These are phyloP conservation scores for Vigna mungo DNA, from an alignment of 306 rosid species.

Conservation along the genomic window DNA sequence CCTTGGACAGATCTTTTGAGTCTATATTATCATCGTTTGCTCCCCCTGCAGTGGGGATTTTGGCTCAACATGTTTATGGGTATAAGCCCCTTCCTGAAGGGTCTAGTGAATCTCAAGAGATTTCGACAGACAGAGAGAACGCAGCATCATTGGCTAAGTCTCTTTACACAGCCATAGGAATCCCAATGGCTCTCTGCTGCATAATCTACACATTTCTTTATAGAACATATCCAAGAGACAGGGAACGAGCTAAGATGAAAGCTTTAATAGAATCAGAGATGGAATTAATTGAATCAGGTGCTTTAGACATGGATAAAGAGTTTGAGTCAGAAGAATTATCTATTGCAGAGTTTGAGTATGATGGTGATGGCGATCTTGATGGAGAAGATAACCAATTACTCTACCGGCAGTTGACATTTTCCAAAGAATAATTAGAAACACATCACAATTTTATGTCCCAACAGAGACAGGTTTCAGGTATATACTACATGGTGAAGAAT, in stretches of 20 bases:
- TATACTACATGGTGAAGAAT: neutral
- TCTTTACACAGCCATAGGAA: constrained; percentile 80
- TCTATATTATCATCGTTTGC: constrained; percentile 88
- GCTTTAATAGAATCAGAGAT: constrained; percentile 72
- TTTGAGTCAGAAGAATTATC: constrained; percentile 50
- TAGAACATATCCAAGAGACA: constrained; percentile 81
- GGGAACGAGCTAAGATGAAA: constrained; percentile 79
- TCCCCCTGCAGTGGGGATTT: constrained; percentile 85
- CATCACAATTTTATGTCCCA: neutral
- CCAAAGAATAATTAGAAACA: constrained; percentile 46
- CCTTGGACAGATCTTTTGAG: constrained; percentile 87
- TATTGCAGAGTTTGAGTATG: constrained; percentile 64
- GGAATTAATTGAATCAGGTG: constrained; percentile 54
- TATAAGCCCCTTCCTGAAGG: constrained; percentile 72
- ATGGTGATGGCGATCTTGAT: constrained; percentile 56
- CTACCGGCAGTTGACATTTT: constrained; percentile 58
- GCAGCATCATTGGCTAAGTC: constrained; percentile 88
- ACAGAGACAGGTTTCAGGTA: constrained; percentile 27
- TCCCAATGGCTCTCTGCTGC: constrained; percentile 87
- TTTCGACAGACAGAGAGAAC: constrained; percentile 78
- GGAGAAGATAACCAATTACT: constrained; percentile 68
- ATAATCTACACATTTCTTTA: constrained; percentile 82
- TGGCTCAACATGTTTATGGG: constrained; percentile 88
- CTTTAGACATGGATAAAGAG: constrained; percentile 28
- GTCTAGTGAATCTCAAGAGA: constrained; percentile 57